These are phyloP conservation scores for Lophiotrema nucula DNA, from an alignment of 495 filamentous ascomycete genomes.

Conservation along the genomic window DNA sequence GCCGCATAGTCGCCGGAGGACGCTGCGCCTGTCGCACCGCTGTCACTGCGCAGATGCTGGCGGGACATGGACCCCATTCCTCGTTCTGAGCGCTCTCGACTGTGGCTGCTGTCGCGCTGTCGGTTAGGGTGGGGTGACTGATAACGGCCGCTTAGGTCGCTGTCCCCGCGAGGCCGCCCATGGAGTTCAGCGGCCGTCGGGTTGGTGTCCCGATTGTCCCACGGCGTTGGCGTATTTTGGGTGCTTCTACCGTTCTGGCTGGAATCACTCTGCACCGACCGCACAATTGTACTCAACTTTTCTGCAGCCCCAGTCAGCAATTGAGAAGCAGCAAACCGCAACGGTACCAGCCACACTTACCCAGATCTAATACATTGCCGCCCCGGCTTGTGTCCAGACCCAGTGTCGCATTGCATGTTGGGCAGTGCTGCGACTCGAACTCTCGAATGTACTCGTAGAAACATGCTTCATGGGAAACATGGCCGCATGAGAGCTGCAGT, in stretches of 20 bases:
- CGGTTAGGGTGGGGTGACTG: constrained; percentile 29
- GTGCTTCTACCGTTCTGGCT: constrained; percentile 49
- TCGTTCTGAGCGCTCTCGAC: constrained; percentile 50
- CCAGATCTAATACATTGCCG: constrained; percentile 90
- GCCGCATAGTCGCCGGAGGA: constrained; percentile 70
- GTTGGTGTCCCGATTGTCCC: constrained; percentile 53
- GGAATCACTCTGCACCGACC: constrained; percentile 64
- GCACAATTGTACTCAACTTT: constrained; percentile 92
- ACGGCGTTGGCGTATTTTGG: constrained; percentile 57
- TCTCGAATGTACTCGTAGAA: constrained; percentile 99
- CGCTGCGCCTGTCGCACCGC: constrained; percentile 69
- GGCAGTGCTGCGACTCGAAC: constrained; percentile 92
- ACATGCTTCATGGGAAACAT: constrained; percentile 97
- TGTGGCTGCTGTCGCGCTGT: constrained; percentile 37
- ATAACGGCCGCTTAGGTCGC: constrained; percentile 26
- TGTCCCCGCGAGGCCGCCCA: constrained; percentile 46
- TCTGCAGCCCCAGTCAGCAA: constrained; percentile 53
- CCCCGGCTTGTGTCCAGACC: constrained; percentile 93
- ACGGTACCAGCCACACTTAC: constrained; percentile 49
- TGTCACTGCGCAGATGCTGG: constrained; percentile 67
- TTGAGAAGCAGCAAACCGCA: neutral
- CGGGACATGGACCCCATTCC: constrained; percentile 52
- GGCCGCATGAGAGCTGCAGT: constrained; percentile 90
- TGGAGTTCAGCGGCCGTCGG: constrained; percentile 34
- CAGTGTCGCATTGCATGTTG: constrained; percentile 88